Evolutionary conservation across 2,329 filamentous ascomycete genomes (phyloP), one percentile per base, ranked within the genome.

Genomic region (Rhytidhysteron rufulum): DNA sequence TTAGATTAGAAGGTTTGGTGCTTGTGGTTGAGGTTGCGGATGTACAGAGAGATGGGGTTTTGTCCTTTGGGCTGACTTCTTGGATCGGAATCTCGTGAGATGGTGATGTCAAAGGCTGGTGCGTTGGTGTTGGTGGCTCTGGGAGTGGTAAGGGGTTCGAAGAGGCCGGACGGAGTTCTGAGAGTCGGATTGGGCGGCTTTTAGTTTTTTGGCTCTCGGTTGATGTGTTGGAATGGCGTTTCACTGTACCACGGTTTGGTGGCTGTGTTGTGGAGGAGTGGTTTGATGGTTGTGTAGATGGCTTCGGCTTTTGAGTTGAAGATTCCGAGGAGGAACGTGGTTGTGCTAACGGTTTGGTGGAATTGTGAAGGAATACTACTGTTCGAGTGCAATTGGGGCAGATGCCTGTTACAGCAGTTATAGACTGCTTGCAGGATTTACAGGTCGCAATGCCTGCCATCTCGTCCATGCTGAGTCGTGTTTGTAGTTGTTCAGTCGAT

Each of bases 101-200:
- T n/a, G n/a, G n/a, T n/a, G n/a, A n/a, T n/a, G n/a, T n/a, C n/a
- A n/a, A n/a, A n/a, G n/a, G n/a, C n/a, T n/a, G n/a, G n/a, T n/a
- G n/a, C n/a, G n/a, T n/a, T n/a, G n/a, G n/a, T n/a, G n/a, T n/a
- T n/a, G n/a, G n/a, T n/a, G n/a, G 39, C 33, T 43, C 52, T 49
- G n/a, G 34, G 21, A 11, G 42, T 18, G 22, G 34, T 20, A 32
- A n/a, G 34, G 18, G 42, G 40, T 7, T 29, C 21, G 34, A 34
- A n/a, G 48, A 50, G 21, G 53, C 53, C 16, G 60, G 51, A 6
- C 40, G 49, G 3, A 63, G 45, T 7, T 57, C 55, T n/a, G 58
- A 58, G n/a, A 58, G 48, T 7, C 60, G 55, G 31, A 54, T 53
- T 5, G 59, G 57, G n/a, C n/a, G n/a, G n/a, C n/a, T n/a, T n/a